These are phyloP conservation scores for Cercospora sp. DNA, from an alignment of 2,329 filamentous ascomycete species.

Conservation along the genomic window DNA sequence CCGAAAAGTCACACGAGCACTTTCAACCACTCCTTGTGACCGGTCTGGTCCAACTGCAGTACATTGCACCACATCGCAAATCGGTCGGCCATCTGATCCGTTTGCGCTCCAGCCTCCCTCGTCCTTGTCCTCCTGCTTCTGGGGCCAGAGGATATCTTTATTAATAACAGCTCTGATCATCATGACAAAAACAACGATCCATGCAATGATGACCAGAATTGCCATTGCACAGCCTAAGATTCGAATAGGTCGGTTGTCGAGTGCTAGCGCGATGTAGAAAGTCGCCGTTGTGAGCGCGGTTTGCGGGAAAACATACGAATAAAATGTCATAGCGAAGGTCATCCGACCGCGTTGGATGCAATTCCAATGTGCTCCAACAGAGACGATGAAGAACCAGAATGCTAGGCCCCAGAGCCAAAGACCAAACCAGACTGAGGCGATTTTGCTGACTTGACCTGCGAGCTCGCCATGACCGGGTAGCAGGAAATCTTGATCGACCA, in stretches of 20 bases:
- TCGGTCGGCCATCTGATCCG: not conserved
- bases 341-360: conserved; percentile 62
- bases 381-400: conserved; percentile 81
- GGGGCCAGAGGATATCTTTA: conserved; percentile 73
- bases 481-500: conserved; percentile 58
- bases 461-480: conserved; percentile 52
- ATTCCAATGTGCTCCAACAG: conserved; percentile 72
- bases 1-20: not conserved
- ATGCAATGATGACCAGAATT: conserved; percentile 64
- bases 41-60: not conserved
- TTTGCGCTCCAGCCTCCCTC: conserved; percentile 56
- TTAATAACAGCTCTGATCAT: conserved; percentile 69
- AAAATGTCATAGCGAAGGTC: conserved; percentile 83
- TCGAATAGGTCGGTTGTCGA: conserved; percentile 54
- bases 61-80: conserved; percentile 3
- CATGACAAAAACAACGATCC: conserved; percentile 66
- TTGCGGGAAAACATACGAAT: conserved; percentile 79
- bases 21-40: not conserved
- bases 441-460: conserved; percentile 56
- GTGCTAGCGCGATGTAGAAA: conserved; percentile 63
- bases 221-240: conserved; percentile 70
- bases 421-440: conserved; percentile 63
- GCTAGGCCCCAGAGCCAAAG: conserved; percentile 84
- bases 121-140: conserved; percentile 65
- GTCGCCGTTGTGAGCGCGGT: conserved; percentile 65